Conservation (phyloP, 345 rosid genomes). For the Mallotus nudiflorus region DNA sequence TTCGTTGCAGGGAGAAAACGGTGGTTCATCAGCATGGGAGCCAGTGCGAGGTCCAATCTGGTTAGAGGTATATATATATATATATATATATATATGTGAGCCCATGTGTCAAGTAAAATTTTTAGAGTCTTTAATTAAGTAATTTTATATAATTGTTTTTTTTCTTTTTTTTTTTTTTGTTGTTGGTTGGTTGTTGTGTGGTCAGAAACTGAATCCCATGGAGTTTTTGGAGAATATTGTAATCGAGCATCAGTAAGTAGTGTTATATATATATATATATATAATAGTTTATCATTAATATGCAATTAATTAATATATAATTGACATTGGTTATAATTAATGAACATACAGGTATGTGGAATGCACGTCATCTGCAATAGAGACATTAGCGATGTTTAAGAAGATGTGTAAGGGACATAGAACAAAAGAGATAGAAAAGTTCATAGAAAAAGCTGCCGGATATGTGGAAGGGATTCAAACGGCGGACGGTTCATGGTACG, state of each 20-base stretch:
- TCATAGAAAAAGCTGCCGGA: conserved; percentile 37
- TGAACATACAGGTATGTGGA: conserved; percentile 42
- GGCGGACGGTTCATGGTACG: conserved; percentile 64
- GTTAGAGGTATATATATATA: conserved; percentile 44
- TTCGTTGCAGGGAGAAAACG: conserved; percentile 54
- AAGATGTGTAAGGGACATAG: conserved; percentile 49
- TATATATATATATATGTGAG: too few species aligned
- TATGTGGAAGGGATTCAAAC: conserved; percentile 44
- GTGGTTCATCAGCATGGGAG: conserved; percentile 65
- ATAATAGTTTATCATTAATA: too few species aligned
- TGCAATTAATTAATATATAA: too few species aligned
- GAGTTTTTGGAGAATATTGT: conserved; percentile 55
- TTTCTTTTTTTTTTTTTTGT: background rate
- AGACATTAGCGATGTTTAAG: conserved; percentile 38
- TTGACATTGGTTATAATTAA: too few species aligned
- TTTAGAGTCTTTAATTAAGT: too few species aligned
- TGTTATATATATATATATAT: too few species aligned
- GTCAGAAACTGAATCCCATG: conserved; percentile 55
- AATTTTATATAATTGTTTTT: background rate
- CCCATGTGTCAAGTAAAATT: too few species aligned
- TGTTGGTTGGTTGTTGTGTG: background rate
- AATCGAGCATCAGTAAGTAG: conserved; percentile 41
- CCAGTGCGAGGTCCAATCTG: conserved; percentile 50
- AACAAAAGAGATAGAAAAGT: conserved; percentile 46
- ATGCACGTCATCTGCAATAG: conserved; percentile 52